These are phyloP conservation scores for Exophiala alcalophila DNA, from an alignment of 2,329 filamentous ascomycete species.

Conservation along the genomic window DNA sequence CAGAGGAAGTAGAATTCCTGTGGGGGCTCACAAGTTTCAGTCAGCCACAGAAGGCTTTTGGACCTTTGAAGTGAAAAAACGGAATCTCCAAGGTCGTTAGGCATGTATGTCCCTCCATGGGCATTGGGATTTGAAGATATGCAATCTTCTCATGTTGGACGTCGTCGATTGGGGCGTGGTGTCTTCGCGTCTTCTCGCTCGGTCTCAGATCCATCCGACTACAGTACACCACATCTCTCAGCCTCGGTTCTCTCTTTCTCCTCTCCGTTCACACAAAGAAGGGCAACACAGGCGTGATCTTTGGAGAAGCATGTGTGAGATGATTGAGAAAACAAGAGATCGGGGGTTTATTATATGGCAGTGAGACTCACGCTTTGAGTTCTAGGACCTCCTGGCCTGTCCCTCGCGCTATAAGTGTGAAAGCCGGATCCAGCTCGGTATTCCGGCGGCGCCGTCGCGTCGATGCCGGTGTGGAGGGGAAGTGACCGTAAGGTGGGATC, in stretches of 20 bases:
- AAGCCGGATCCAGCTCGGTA: conserved; percentile 18
- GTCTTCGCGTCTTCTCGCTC: conserved; percentile 7
- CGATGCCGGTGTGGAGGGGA: conserved; percentile 1
- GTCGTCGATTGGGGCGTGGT: not conserved
- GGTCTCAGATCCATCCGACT: conserved; percentile 7
- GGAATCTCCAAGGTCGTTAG: not conserved
- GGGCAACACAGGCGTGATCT: conserved; percentile 21
- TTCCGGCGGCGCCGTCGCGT: conserved; percentile 16
- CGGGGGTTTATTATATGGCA: conserved; percentile 7
- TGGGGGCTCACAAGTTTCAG: conserved; percentile 3
- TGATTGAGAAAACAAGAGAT: conserved; percentile 5
- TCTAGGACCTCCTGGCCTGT: conserved; percentile 22
- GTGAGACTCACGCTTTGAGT: conserved; percentile 24
- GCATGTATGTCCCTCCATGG: not conserved
- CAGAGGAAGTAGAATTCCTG: conserved; percentile 11
- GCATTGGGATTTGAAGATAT: not conserved
- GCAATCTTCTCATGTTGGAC: not conserved
- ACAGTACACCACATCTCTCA: conserved; percentile 12
- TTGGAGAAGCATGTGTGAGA: conserved; percentile 9
- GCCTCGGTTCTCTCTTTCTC: conserved; percentile 12
- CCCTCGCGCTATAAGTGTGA: conserved; percentile 19
- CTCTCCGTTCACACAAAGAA: conserved; percentile 19
- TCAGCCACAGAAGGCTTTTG: conserved; percentile 8
- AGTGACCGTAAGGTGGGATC: not conserved
- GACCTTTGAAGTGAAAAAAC: not conserved